Evolutionary conservation across 495 filamentous ascomycete species (phyloP).

Genomic region (Immersiella caudata): DNA sequence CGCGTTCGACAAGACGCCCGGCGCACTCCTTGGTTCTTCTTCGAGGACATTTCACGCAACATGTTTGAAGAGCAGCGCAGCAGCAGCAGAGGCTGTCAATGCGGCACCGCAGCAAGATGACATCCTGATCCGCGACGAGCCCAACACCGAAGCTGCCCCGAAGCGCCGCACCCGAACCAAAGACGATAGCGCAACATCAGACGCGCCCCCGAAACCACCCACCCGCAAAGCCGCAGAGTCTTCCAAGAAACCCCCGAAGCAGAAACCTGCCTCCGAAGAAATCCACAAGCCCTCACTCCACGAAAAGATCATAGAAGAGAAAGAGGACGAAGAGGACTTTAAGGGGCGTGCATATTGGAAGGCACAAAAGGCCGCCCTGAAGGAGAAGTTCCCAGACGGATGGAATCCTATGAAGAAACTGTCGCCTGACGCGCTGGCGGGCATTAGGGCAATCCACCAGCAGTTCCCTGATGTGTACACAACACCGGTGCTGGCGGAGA

Average conservation of each 20-base stretch:
- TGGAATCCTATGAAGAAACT: slow-evolving; percentile 85
- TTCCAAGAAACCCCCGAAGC: slow-evolving; percentile 3
- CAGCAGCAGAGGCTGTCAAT: neutral
- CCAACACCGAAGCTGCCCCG: neutral
- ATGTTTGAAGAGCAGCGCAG: slow-evolving; percentile 6
- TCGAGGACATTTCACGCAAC: slow-evolving; percentile 27
- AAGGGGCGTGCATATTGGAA: slow-evolving; percentile 26
- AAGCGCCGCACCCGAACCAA: neutral
- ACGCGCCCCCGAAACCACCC: neutral
- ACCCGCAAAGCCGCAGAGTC: neutral
- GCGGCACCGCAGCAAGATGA: neutral
- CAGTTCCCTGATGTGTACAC: slow-evolving; percentile 76
- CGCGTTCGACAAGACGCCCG: neutral
- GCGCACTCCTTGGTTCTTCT: neutral
- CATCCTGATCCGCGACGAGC: neutral
- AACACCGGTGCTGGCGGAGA: slow-evolving; percentile 69
- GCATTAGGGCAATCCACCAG: slow-evolving; percentile 76
- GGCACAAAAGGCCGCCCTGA: slow-evolving; percentile 34
- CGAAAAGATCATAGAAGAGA: slow-evolving; percentile 2
- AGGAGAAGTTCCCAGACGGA: slow-evolving; percentile 66
- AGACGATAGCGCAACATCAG: neutral
- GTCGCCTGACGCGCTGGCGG: slow-evolving; percentile 86
- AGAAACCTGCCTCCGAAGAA: neutral
- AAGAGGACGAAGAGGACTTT: neutral
- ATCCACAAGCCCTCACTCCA: neutral